Evolutionary conservation across 139 green algal genomes (phyloP).

Genomic region (Auxenochlorella pyrenoidosa): DNA sequence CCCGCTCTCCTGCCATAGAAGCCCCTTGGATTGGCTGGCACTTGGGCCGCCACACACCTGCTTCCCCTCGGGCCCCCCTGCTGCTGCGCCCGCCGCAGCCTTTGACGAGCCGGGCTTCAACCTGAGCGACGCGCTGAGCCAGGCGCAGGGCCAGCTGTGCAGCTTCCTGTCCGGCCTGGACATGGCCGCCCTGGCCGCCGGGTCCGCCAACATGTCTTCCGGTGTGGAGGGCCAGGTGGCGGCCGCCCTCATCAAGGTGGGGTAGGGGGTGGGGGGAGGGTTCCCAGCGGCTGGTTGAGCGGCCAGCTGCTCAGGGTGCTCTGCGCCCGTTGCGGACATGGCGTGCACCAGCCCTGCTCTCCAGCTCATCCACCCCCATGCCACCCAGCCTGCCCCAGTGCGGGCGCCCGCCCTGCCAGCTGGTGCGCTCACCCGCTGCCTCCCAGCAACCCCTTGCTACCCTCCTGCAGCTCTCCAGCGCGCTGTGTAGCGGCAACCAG

Average conservation of each 20-base stretch:
- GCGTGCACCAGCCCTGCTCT: no score
- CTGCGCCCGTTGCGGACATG: no score
- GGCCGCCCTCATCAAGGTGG: not conserved
- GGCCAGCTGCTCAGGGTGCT: no score
- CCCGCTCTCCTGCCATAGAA: no score
- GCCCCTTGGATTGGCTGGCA: no score
- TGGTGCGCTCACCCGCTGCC: not conserved
- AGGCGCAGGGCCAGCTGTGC: constrained; percentile 7
- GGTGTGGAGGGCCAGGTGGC: not conserved
- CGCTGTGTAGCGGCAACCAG: not conserved
- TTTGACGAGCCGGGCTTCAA: constrained; percentile 10
- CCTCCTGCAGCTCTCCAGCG: not conserved
- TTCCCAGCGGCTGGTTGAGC: no score
- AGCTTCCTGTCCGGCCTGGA: not conserved
- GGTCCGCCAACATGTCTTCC: not conserved
- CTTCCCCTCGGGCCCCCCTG: not conserved
- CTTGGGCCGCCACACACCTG: not conserved
- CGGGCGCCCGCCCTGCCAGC: not conserved
- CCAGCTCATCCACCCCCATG: no score
- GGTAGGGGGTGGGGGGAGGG: no score
- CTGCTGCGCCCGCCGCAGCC: not conserved
- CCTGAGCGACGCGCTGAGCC: not conserved
- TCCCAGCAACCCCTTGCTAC: no score
- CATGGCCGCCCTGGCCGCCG: no score
- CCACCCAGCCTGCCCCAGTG: no score